Evolutionary conservation across 2,329 filamentous ascomycete genomes (phyloP).

Genomic region (Cladobotryum protrusum): DNA sequence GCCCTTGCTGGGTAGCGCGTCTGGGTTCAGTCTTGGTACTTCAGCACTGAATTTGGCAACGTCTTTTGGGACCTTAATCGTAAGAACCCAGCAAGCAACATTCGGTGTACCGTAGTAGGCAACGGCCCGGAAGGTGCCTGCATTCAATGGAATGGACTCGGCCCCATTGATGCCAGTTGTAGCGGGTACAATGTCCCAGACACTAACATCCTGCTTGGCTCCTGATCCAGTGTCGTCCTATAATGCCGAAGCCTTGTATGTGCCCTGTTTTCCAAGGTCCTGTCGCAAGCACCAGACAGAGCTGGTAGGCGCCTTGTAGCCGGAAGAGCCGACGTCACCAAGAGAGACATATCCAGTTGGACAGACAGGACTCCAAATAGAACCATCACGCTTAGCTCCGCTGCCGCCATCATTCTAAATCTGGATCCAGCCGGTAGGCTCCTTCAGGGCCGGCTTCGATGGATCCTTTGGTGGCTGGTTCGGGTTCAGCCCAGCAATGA

Average conservation of each 20-base stretch:
- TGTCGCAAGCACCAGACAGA: neutral
- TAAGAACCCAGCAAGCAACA: neutral
- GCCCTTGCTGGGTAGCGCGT: neutral
- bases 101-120: neutral
- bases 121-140: neutral
- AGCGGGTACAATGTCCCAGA: neutral
- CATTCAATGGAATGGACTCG: neutral
- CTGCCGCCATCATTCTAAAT: neutral
- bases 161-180: neutral
- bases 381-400: too few relatives aligned
- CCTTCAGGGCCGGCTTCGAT: neutral
- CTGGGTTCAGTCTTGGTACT: neutral
- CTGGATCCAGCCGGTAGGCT: neutral
- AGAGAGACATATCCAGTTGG: neutral
- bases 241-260: neutral
- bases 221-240: neutral
- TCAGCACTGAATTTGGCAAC: neutral
- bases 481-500: neutral
- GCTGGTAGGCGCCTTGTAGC: neutral
- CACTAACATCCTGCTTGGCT: neutral
- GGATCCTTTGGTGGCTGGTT: neutral
- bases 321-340: neutral
- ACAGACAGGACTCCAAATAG: neutral
- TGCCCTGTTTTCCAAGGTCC: neutral
- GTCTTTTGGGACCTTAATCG: neutral